phyloP scores from a whole-genome alignment of 495 filamentous ascomycete species.

The Neurospora sp. region DNA sequence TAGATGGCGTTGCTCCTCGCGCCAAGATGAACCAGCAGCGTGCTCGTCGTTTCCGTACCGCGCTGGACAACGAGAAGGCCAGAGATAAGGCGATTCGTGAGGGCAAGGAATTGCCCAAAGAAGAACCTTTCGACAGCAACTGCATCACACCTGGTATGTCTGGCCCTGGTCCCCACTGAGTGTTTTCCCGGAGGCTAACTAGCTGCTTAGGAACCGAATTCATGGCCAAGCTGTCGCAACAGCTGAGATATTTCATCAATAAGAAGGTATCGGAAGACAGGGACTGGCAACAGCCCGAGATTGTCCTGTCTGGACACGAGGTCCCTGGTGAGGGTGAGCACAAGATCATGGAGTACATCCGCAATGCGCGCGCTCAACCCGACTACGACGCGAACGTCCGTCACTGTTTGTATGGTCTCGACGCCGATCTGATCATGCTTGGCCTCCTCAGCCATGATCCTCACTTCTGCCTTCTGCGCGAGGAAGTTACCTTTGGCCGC shows the following conservation, averaged over 20 bases:
- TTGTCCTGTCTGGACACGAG: conserved; percentile 95
- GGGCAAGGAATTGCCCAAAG: conserved; percentile 86
- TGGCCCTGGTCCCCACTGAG: background rate
- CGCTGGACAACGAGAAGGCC: conserved; percentile 78
- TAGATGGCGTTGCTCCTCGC: conserved; percentile 93
- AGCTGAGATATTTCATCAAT: conserved; percentile 96
- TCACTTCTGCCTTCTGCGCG: conserved; percentile 92
- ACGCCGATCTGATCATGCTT: conserved; percentile 98
- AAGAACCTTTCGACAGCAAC: conserved; percentile 96
- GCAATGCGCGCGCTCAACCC: conserved; percentile 87
- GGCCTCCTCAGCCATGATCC: conserved; percentile 95
- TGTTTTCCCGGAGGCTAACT: background rate
- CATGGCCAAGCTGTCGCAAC: conserved; percentile 88
- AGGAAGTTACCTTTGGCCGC: conserved; percentile 95
- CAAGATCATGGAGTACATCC: conserved; percentile 99
- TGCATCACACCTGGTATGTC: conserved; percentile 80
- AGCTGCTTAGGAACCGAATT: conserved; percentile 58
- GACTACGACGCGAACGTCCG: conserved; percentile 91
- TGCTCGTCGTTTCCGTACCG: conserved; percentile 88
- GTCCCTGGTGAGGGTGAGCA: conserved; percentile 99
- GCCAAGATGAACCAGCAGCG: conserved; percentile 99
- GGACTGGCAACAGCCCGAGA: conserved; percentile 93
- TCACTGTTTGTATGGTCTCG: conserved; percentile 94
- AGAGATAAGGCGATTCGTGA: conserved; percentile 82
- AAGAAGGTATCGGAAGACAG: conserved; percentile 96